Evolutionary conservation across 2,329 filamentous ascomycete species (phyloP).

Genomic region (Cryphonectria naterciae): DNA sequence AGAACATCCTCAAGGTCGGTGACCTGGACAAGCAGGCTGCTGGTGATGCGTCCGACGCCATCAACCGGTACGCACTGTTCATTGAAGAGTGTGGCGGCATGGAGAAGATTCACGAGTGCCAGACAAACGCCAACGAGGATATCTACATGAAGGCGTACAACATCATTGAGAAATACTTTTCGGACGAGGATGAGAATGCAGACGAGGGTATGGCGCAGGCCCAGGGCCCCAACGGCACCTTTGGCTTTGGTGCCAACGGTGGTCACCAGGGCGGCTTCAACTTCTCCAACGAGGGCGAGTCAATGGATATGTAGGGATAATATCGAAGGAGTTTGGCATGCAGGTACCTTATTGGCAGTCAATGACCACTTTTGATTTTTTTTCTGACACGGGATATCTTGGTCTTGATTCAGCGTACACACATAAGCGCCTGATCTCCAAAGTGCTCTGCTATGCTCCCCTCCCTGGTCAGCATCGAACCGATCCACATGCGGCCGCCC

Average conservation of each 20-base stretch:
- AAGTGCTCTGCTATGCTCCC: conserved; percentile 73
- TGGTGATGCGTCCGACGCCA: conserved; percentile 72
- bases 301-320: conserved; percentile 65
- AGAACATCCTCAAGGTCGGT: conserved; percentile 99
- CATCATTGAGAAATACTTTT: conserved; percentile 99
- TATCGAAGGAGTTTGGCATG: background rate
- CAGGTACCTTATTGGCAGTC: background rate
- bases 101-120: conserved; percentile 99
- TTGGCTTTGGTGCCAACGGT: conserved; percentile 75
- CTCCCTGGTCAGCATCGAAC: conserved; percentile 73
- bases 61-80: conserved; percentile 97
- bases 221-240: conserved; percentile 71
- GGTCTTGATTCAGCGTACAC: conserved; percentile 57
- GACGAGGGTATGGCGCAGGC: conserved; percentile 76
- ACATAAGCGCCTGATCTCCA: conserved; percentile 81
- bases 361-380: background rate
- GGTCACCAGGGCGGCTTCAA: conserved; percentile 82
- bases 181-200: conserved; percentile 93
- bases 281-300: conserved; percentile 76
- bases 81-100: conserved; percentile 99
- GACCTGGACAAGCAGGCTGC: conserved; percentile 96
- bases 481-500: conserved; percentile 79
- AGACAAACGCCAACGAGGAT: conserved; percentile 99
- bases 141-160: conserved; percentile 99
- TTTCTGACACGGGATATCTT: background rate